Conservation (phyloP, 2,329 filamentous ascomycete genomes). For the Coniochaeta pulveracea region DNA sequence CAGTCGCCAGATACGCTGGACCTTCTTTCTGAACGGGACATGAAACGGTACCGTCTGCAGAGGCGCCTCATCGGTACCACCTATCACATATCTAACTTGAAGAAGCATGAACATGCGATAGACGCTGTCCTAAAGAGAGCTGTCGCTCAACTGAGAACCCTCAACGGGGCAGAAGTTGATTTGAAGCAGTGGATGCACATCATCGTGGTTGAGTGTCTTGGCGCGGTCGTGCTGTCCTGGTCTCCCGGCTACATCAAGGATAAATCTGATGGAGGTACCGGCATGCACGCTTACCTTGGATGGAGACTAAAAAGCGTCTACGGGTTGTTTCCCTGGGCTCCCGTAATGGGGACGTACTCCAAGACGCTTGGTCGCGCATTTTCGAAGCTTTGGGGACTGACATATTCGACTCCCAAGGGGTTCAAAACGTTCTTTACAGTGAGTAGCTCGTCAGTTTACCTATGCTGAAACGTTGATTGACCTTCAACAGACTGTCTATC, state of each 20-base stretch:
- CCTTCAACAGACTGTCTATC: conserved; percentile 13
- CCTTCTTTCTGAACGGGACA: conserved; percentile 35
- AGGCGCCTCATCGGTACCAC: conserved; percentile 35
- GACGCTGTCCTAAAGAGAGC: conserved; percentile 26
- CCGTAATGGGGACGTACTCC: conserved; percentile 25
- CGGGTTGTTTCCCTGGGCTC: conserved; percentile 33
- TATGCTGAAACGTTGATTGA: no score
- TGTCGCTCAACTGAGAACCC: conserved; percentile 21
- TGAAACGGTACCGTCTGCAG: conserved; percentile 34
- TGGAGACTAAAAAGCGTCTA: conserved; percentile 43
- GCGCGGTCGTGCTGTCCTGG: conserved; percentile 38
- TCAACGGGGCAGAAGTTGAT: conserved; percentile 29
- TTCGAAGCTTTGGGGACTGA: conserved; percentile 30
- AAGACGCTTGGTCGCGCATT: conserved; percentile 26
- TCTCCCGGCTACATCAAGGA: conserved; percentile 34
- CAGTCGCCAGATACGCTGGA: conserved; percentile 34
- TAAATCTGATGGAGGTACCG: conserved; percentile 32
- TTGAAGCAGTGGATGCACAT: conserved; percentile 47
- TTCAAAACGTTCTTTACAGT: conserved; percentile 40
- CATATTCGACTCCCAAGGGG: conserved; percentile 27
- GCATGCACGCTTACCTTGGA: conserved; percentile 34
- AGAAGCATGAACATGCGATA: conserved; percentile 27
- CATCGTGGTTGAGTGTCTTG: conserved; percentile 38
- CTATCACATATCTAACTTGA: conserved; percentile 30
- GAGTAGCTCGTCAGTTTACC: conserved; percentile 8